Percentiles rank a stretch among this genome's conserved stretches.
Conservation (phyloP, 257 asterid species). For the Cordia subcordata region DNA sequence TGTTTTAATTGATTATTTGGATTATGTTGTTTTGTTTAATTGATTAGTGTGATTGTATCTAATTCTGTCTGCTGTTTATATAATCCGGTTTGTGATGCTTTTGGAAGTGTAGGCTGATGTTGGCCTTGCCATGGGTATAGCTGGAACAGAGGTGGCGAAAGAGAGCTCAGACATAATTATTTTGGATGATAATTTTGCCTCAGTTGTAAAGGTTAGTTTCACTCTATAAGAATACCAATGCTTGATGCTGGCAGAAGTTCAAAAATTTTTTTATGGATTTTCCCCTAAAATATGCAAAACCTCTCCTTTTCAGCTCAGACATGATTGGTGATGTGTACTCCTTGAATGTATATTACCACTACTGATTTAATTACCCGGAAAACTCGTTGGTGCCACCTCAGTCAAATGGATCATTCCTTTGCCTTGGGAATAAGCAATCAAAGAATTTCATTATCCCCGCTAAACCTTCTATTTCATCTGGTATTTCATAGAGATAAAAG, state of each 20-base stretch:
- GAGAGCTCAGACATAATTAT: slow-evolving; percentile 98
- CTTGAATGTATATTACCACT: too few relatives aligned
- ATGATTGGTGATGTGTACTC: too few relatives aligned
- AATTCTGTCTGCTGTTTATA: background rate
- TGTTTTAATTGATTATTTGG: too few relatives aligned
- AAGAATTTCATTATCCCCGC: too few relatives aligned
- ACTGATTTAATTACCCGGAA: too few relatives aligned
- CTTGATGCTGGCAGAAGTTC: background rate
- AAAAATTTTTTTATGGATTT: background rate
- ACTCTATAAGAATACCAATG: slow-evolving; percentile 2
- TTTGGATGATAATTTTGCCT: slow-evolving; percentile 85
- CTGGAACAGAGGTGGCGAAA: slow-evolving; percentile 98
- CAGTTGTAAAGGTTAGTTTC: slow-evolving; percentile 85
- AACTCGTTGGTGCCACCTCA: too few relatives aligned
- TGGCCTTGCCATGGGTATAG: slow-evolving; percentile 98
- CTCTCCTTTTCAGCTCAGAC: too few relatives aligned
- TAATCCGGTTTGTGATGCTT: background rate
- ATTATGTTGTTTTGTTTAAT: too few relatives aligned
- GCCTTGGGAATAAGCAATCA: too few relatives aligned
- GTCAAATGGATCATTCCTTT: too few relatives aligned
- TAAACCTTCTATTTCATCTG: too few relatives aligned
- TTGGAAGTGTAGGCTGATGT: slow-evolving; percentile 71
- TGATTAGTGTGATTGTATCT: background rate
- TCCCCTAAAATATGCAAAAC: background rate
- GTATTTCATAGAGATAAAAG: too few relatives aligned